These are phyloP conservation scores for Ilyonectria robusta DNA, from an alignment of 2,329 filamentous ascomycete species.

Conservation along the genomic window DNA sequence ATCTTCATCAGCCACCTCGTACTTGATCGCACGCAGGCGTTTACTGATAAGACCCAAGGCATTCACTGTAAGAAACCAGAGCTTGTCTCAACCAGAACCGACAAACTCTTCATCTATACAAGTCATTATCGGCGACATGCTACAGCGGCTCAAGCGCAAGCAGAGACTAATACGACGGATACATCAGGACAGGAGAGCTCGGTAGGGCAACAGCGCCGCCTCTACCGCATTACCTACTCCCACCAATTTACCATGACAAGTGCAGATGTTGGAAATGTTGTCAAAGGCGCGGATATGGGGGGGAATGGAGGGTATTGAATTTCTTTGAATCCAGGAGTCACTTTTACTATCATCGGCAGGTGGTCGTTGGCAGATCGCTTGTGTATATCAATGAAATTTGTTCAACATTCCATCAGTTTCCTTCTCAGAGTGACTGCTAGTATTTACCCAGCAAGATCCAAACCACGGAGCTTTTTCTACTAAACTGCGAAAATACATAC, in stretches of 20 bases:
- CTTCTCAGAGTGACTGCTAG: constrained; percentile 2
- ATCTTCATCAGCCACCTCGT: too few relatives aligned
- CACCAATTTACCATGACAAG: too few relatives aligned
- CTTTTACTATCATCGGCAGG: background rate
- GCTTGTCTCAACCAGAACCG: too few relatives aligned
- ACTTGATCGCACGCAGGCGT: too few relatives aligned
- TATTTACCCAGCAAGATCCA: constrained; percentile 3
- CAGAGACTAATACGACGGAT: background rate
- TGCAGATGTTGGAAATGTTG: too few relatives aligned
- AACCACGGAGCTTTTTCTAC: constrained; percentile 21
- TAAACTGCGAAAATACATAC: constrained; percentile 26
- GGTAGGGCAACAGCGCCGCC: background rate
- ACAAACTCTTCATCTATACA: background rate
- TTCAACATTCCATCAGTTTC: background rate
- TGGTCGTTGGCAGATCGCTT: background rate
- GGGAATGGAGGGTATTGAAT: background rate
- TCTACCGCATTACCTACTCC: background rate
- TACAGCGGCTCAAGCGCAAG: background rate
- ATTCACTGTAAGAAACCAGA: too few relatives aligned
- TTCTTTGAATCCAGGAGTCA: too few relatives aligned
- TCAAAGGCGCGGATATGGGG: too few relatives aligned
- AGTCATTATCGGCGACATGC: background rate
- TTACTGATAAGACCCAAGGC: too few relatives aligned
- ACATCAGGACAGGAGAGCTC: too few relatives aligned
- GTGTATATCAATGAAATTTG: background rate